These are phyloP conservation scores for Scenedesmus sp. DNA, from an alignment of 163 green algal species.

Conservation along the genomic window DNA sequence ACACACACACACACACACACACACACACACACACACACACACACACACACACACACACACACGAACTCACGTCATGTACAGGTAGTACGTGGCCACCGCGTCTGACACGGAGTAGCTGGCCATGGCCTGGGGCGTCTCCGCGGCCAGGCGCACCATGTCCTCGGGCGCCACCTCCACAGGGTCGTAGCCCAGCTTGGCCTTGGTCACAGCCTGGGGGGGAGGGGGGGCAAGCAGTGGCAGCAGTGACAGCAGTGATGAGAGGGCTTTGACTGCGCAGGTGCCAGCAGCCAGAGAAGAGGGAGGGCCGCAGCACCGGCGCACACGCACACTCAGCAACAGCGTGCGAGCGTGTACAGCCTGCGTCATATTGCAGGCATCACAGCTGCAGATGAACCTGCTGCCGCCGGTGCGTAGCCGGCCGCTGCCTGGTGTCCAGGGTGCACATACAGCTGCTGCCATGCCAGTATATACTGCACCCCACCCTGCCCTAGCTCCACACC, in stretches of 20 bases:
- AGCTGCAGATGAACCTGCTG: neutral
- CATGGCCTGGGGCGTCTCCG: constrained; percentile 95
- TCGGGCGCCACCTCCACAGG: constrained; percentile 97
- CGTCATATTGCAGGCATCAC: neutral
- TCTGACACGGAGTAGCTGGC: constrained; percentile 98
- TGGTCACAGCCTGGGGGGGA: constrained; percentile 90
- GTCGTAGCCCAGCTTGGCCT: constrained; percentile 98
- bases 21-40: no score
- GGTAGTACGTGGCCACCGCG: constrained; percentile 98
- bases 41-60: no score
- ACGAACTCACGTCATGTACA: constrained; percentile 94
- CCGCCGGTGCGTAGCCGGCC: no score
- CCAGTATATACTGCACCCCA: neutral
- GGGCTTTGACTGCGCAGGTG: neutral
- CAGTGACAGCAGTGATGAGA: no score
- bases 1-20: no score
- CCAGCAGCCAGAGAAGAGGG: no score
- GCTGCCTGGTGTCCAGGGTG: no score
- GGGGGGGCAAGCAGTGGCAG: neutral
- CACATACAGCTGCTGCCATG: neutral
- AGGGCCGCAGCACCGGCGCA: no score
- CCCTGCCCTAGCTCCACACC: neutral
- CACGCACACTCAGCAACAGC: no score
- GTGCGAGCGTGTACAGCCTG: no score
- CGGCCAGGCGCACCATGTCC: constrained; percentile 96